phyloP scores from a whole-genome alignment of 2,329 filamentous ascomycete species.

The Hymenoscyphus scutula region DNA sequence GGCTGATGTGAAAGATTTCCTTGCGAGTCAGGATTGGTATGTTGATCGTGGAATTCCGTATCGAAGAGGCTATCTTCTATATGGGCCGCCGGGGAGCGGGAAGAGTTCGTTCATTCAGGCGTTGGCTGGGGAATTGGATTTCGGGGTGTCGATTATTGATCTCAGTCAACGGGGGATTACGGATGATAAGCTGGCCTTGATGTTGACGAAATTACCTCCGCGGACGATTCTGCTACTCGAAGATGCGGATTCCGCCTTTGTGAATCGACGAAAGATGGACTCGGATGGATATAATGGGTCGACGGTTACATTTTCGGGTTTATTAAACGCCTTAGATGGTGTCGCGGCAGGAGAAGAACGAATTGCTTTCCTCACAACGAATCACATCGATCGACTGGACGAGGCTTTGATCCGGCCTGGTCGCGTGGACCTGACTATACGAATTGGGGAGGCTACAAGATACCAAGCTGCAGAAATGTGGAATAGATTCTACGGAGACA shows the following conservation, averaged over 20 bases:
- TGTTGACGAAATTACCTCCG: constrained; percentile 51
- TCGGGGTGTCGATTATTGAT: constrained; percentile 53
- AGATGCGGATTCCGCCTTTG: constrained; percentile 51
- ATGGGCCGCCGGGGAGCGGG: constrained; percentile 73
- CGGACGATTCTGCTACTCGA: constrained; percentile 56
- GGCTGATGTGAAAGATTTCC: constrained; percentile 50
- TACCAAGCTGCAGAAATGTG: constrained; percentile 86
- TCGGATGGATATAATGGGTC: constrained; percentile 32
- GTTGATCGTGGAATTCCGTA: constrained; percentile 73
- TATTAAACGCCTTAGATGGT: constrained; percentile 83
- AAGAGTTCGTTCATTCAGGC: constrained; percentile 96
- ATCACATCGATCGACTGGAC: constrained; percentile 83
- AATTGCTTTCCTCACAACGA: constrained; percentile 92
- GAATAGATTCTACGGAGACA: constrained; percentile 90
- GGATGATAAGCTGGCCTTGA: constrained; percentile 49
- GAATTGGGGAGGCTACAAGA: constrained; percentile 81
- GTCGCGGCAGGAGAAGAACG: constrained; percentile 94
- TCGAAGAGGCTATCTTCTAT: constrained; percentile 73
- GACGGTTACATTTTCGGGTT: constrained; percentile 76
- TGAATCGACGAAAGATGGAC: constrained; percentile 58
- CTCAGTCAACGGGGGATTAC: constrained; percentile 55
- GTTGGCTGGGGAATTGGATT: constrained; percentile 66
- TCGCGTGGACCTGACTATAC: constrained; percentile 87
- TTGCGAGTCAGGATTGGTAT: constrained; percentile 81
- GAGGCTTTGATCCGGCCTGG: constrained; percentile 87